Conservation (phyloP, 129 eudicot genomes). For the Heracleum sosnowskyi region DNA sequence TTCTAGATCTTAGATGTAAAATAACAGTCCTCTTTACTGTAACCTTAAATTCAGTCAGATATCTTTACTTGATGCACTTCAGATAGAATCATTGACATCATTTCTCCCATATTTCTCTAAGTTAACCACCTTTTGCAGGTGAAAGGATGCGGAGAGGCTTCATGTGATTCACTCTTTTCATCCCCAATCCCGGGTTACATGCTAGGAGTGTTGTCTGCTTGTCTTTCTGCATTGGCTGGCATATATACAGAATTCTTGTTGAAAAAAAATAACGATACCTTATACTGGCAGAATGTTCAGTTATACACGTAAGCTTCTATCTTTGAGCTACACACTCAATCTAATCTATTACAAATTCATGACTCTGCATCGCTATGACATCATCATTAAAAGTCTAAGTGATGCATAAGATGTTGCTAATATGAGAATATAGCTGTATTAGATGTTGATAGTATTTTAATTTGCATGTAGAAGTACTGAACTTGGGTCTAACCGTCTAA, state of each 20-base stretch:
- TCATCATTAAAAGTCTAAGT: background rate
- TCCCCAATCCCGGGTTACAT: constrained; percentile 94
- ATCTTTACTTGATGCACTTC: background rate
- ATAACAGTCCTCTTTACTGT: background rate
- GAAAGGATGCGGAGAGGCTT: constrained; percentile 92
- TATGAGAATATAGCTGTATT: too few species aligned
- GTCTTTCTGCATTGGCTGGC: constrained; percentile 98
- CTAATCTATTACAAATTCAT: background rate
- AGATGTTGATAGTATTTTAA: too few species aligned
- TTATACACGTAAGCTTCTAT: constrained; percentile 65
- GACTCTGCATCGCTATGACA: background rate
- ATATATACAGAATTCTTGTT: constrained; percentile 92
- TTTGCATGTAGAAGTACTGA: too few species aligned
- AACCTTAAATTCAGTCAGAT: background rate
- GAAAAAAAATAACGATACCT: constrained; percentile 90
- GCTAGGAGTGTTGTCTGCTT: constrained; percentile 83
- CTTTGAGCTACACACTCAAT: background rate
- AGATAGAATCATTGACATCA: background rate
- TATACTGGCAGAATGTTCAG: constrained; percentile 95
- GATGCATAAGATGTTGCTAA: too few species aligned
- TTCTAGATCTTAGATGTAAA: background rate
- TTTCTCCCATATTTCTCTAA: background rate
- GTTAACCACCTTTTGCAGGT: constrained; percentile 39
- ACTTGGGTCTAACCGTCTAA: too few species aligned
- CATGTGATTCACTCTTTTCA: constrained; percentile 83